Percentiles rank a stretch among this genome's conserved stretches.
These are phyloP conservation scores for Xerocomus cyaneibrunnescens DNA, from an alignment of 1,284 basidiomycete genomes.

Conservation along the genomic window DNA sequence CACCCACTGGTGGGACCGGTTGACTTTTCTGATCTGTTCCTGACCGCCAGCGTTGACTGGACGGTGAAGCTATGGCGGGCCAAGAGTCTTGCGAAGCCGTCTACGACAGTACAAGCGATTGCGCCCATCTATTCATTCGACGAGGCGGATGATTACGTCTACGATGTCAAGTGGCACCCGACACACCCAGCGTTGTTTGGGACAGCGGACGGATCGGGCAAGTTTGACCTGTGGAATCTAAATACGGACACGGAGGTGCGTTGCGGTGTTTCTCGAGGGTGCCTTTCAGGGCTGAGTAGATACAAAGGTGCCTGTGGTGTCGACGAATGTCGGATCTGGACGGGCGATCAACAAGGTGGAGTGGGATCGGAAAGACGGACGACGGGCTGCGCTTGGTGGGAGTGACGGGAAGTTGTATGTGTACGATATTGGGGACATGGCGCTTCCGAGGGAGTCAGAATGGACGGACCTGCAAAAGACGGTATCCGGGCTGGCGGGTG, in stretches of 20 bases:
- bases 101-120: slow-evolving; percentile 57
- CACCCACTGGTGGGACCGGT: slow-evolving; percentile 89
- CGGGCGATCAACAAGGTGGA: slow-evolving; percentile 93
- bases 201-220: slow-evolving; percentile 90
- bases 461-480: slow-evolving; percentile 90
- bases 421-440: slow-evolving; percentile 92
- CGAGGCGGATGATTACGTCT: slow-evolving; percentile 98
- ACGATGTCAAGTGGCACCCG: slow-evolving; percentile 98
- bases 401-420: slow-evolving; percentile 92
- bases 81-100: slow-evolving; percentile 56
- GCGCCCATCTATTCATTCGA: slow-evolving; percentile 89
- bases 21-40: slow-evolving; percentile 94
- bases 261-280: slow-evolving; percentile 6
- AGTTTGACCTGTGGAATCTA: slow-evolving; percentile 96
- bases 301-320: slow-evolving; percentile 74
- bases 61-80: slow-evolving; percentile 93
- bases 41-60: slow-evolving; percentile 93
- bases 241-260: slow-evolving; percentile 92
- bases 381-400: slow-evolving; percentile 84
- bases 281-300: slow-evolving; percentile 4
- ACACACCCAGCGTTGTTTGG: slow-evolving; percentile 93
- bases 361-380: slow-evolving; percentile 88
- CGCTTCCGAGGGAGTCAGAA: slow-evolving; percentile 79
- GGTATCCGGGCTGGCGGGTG: slow-evolving; percentile 60
- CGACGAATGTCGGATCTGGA: slow-evolving; percentile 67